Evolutionary conservation across 2,329 filamentous ascomycete species (phyloP).

Genomic region (Nothopassalora personata): DNA sequence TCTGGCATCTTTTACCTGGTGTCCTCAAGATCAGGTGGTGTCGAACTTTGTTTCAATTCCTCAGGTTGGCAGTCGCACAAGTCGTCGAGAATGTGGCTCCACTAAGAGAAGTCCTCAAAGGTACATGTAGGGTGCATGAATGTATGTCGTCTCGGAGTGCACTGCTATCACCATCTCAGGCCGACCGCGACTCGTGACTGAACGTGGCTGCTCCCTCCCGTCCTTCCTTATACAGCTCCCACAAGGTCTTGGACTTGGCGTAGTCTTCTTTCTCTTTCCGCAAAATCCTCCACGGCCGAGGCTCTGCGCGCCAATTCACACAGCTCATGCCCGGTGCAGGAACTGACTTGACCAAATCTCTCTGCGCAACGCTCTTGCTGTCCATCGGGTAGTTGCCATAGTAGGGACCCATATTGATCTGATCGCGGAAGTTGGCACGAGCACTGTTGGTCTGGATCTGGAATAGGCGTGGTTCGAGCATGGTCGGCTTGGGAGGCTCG

Average conservation of each 20-base stretch:
- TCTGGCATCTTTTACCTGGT: background rate
- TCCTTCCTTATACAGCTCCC: slow-evolving; percentile 20
- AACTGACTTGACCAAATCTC: slow-evolving; percentile 37
- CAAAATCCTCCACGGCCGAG: slow-evolving; percentile 32
- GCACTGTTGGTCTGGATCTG: slow-evolving; percentile 38
- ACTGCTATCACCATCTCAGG: background rate
- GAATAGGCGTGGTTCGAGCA: slow-evolving; percentile 32
- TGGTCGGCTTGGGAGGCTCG: slow-evolving; percentile 12
- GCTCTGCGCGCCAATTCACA: slow-evolving; percentile 34
- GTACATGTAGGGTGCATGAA: too few species aligned
- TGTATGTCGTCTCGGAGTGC: background rate
- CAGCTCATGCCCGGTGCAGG: slow-evolving; percentile 38
- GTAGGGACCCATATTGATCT: slow-evolving; percentile 33
- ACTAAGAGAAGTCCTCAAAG: too few species aligned
- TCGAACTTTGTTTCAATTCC: background rate
- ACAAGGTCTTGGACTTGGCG: slow-evolving; percentile 31
- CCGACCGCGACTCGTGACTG: slow-evolving; percentile 6
- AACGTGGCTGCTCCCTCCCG: slow-evolving; percentile 5
- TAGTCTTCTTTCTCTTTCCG: slow-evolving; percentile 26
- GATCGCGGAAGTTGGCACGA: slow-evolving; percentile 38
- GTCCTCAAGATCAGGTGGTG: background rate
- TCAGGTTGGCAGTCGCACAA: background rate
- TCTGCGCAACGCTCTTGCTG: slow-evolving; percentile 26
- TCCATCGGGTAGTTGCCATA: slow-evolving; percentile 30
- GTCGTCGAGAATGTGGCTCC: too few species aligned